phyloP scores from a whole-genome alignment of 768 basidiomycete species.

The Panellus pusillus region DNA sequence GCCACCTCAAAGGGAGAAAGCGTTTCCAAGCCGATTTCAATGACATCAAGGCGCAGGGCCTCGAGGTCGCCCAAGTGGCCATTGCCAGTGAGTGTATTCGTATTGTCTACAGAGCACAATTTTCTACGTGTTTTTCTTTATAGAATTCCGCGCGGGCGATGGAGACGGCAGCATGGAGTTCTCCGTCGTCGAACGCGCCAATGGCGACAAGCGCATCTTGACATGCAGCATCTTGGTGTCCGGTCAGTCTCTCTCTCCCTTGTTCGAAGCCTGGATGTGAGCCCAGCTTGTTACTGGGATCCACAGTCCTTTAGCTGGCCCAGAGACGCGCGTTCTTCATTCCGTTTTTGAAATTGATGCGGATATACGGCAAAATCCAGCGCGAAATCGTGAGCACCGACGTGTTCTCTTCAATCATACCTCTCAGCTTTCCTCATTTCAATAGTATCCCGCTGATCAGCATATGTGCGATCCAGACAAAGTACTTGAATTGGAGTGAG shows the following conservation, averaged over 20 bases:
- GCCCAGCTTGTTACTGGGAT: constrained; percentile 32
- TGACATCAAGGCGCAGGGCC: constrained; percentile 41
- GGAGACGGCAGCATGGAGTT: constrained; percentile 68
- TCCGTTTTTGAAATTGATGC: not conserved
- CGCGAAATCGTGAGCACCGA: not conserved
- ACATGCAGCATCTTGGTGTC: constrained; percentile 11
- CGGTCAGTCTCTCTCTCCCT: not conserved
- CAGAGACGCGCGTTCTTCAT: not conserved
- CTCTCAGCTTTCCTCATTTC: too few species aligned
- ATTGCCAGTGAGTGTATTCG: constrained; percentile 43
- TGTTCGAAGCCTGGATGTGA: too few species aligned
- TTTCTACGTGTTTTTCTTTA: not conserved
- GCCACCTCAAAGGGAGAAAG: constrained; percentile 54
- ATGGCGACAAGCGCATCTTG: constrained; percentile 26
- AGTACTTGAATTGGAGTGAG: constrained; percentile 8
- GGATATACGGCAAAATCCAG: not conserved
- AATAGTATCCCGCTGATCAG: not conserved
- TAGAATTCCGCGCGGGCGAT: constrained; percentile 56
- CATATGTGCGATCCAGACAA: not conserved
- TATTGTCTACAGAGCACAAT: not conserved
- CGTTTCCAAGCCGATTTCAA: constrained; percentile 58
- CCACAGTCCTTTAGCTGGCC: too few species aligned
- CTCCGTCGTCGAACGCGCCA: constrained; percentile 37
- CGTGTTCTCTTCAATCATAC: not conserved
- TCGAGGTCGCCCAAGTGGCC: constrained; percentile 37